Base-by-base conservation (phyloP, 2,329 filamentous ascomycete genomes). In the Penicillium occitanis region DNA sequence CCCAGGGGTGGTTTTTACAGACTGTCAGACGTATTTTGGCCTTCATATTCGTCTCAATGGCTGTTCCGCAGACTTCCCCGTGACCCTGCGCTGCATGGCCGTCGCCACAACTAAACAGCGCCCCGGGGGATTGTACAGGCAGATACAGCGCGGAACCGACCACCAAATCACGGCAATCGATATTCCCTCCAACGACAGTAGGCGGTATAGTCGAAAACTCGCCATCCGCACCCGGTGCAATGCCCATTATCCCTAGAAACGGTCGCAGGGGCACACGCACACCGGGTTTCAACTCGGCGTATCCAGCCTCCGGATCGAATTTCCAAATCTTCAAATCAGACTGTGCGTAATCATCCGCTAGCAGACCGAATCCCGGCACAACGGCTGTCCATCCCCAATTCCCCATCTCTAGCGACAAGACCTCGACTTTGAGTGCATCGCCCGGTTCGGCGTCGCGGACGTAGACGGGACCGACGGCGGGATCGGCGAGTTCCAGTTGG, bases 41-140 rank as follows among this genome's bases (percentile, higher is more conserved):
- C 66, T 75, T 79, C 74, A 85, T 82, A 1, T 82, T 79, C 30
- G 83, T 85, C 76, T 86, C 84, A 69, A 86, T 84, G 6, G 84
- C 84, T n/a, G 83, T 84, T 5, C 84, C 83, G 68, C 83, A 85
- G 25, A 86, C 81, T 69, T 86, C 84, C 3, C 84, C 84, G 67
- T 85, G 83, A 2, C 84, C 84, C 70, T 86, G 84, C 0, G 82
- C 83, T 2, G 82, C 83, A 71, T 86, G 84, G 0, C 83, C 84
- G 70, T 86, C 84, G 42, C 84, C 84, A 67, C 82, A 84, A 71
- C 82, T 84, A 71, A 86, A 85, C 13, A 85, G 74, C 0, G 83
- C 84, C 0, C 84, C 84, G 2, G 77, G 69, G 0, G 80, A 80
- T 70, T 84, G 79, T 13, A 85, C 79, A 14, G 84, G 83, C 0